These are phyloP conservation scores for Smallanthus sonchifolius DNA, from an alignment of 129 eudicot genomes.

Conservation along the genomic window DNA sequence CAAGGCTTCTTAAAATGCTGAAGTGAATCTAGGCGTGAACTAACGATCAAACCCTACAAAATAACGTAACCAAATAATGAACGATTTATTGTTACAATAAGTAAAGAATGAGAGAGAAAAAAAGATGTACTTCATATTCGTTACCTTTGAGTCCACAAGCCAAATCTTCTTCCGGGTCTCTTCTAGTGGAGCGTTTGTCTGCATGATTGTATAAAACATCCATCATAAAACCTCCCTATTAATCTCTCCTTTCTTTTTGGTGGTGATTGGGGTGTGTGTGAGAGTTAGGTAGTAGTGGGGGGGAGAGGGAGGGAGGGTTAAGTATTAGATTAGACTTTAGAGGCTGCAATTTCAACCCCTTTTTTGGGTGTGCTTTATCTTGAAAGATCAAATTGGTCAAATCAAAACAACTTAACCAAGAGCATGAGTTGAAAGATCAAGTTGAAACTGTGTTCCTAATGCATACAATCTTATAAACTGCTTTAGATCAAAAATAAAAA, in stretches of 20 bases:
- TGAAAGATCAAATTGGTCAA: not conserved
- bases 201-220: conserved; percentile 25
- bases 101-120: not conserved
- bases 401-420: not conserved
- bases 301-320: not conserved
- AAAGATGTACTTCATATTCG: not conserved
- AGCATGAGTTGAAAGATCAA: not conserved
- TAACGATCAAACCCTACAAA: conserved; percentile 85
- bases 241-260: not conserved
- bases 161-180: conserved; percentile 90
- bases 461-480: not conserved
- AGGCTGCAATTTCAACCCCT: not conserved
- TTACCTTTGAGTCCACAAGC: conserved; percentile 94
- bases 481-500: too few relatives aligned
- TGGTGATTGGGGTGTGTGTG: not conserved
- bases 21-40: conserved; percentile 79
- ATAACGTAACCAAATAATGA: not conserved
- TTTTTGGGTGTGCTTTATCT: not conserved
- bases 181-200: conserved; percentile 78
- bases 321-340: not conserved
- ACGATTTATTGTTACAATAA: not conserved
- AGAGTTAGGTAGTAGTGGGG: not conserved
- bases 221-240: conserved; percentile 6
- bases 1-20: conserved; percentile 97
- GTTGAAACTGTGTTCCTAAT: not conserved